Evolutionary conservation across 1,284 basidiomycete genomes (phyloP).

Genomic region (Rhizopogon parksii): DNA sequence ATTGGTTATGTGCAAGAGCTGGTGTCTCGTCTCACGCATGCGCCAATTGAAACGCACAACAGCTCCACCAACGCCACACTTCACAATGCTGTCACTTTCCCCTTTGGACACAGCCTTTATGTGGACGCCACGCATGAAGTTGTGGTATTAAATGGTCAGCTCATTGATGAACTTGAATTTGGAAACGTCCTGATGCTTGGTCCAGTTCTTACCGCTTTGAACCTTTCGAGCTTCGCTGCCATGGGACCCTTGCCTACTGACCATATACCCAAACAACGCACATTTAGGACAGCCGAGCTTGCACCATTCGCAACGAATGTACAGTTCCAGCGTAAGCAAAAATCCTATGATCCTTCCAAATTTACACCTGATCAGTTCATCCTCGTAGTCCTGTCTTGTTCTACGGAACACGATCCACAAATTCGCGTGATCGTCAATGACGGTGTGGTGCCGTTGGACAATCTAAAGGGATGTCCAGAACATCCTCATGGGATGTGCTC

Average conservation of each 20-base stretch:
- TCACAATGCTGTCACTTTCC: slow-evolving; percentile 67
- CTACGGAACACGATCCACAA: slow-evolving; percentile 46
- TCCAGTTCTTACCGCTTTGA: slow-evolving; percentile 65
- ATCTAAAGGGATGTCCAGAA: slow-evolving; percentile 63
- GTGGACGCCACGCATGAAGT: slow-evolving; percentile 81
- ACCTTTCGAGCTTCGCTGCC: slow-evolving; percentile 63
- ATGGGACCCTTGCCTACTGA: slow-evolving; percentile 65
- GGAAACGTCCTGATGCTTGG: background rate
- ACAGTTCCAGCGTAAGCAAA: slow-evolving; percentile 61
- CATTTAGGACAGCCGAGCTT: slow-evolving; percentile 60
- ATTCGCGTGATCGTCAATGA: slow-evolving; percentile 82
- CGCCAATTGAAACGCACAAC: slow-evolving; percentile 61
- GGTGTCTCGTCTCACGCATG: slow-evolving; percentile 72
- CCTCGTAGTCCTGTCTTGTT: slow-evolving; percentile 52
- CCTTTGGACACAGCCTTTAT: slow-evolving; percentile 71
- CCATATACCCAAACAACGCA: slow-evolving; percentile 56
- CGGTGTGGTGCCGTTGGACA: slow-evolving; percentile 72
- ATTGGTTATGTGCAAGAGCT: slow-evolving; percentile 83
- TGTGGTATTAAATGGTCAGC: slow-evolving; percentile 62
- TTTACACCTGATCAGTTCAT: slow-evolving; percentile 1
- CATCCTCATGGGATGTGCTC: slow-evolving; percentile 75
- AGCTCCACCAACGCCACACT: slow-evolving; percentile 76
- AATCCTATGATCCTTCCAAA: background rate
- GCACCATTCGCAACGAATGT: slow-evolving; percentile 75
- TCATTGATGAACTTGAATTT: background rate